phyloP scores from a whole-genome alignment of 345 rosid genomes.

The Nasturtium officinale region DNA sequence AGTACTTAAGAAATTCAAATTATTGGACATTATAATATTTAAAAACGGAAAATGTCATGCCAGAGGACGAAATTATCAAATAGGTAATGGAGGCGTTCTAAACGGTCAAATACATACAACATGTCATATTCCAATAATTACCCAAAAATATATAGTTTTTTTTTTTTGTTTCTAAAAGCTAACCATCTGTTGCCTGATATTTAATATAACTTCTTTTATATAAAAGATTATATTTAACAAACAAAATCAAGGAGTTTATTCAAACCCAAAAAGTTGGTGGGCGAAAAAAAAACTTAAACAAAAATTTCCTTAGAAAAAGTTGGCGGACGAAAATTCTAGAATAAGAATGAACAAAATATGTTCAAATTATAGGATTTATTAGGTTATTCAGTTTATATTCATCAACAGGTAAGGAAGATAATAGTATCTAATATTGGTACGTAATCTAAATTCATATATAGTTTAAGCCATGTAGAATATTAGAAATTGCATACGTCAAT shows the following conservation, averaged over 20 bases:
- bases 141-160: not conserved
- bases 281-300: too few species aligned
- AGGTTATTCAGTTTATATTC: not conserved
- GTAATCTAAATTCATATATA: not conserved
- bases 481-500: constrained; percentile 5
- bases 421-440: not conserved
- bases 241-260: not conserved
- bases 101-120: constrained; percentile 39
- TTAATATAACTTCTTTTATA: not conserved
- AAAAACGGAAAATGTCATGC: not conserved
- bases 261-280: constrained; percentile 8
- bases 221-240: not conserved
- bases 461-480: constrained; percentile 1
- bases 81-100: constrained; percentile 24
- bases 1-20: constrained; percentile 23
- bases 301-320: not conserved
- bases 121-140: constrained; percentile 13
- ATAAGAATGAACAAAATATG: not conserved
- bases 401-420: not conserved
- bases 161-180: too few species aligned
- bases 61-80: constrained; percentile 27
- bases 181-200: not conserved
- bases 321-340: constrained; percentile 15
- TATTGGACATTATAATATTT: constrained; percentile 18
- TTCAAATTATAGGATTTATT: too few species aligned